A percentile compares a stretch with the other conserved stretches of the same genome.
Evolutionary conservation across 2,329 filamentous ascomycete species (phyloP).

Genomic region (Aureobasidium melanogenum): DNA sequence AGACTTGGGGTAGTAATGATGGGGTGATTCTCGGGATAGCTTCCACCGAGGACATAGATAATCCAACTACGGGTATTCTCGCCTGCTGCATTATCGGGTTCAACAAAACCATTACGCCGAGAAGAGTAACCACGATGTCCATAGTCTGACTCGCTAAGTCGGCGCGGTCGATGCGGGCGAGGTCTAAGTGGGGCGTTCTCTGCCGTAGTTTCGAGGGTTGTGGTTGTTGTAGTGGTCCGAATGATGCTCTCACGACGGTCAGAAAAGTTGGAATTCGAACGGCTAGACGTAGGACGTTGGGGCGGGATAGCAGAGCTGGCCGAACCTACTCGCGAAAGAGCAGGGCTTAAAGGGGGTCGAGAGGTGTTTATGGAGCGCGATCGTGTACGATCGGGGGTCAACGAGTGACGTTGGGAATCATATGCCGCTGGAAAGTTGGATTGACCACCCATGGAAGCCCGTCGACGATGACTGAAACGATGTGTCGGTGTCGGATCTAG

Average conservation of each 20-base stretch:
- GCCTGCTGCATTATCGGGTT: constrained; percentile 47
- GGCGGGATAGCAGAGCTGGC: constrained; percentile 30
- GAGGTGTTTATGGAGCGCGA: constrained; percentile 43
- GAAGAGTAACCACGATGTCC: constrained; percentile 28
- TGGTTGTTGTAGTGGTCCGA: constrained; percentile 24
- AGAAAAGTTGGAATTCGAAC: constrained; percentile 11
- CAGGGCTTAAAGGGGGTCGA: constrained; percentile 50
- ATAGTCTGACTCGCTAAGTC: constrained; percentile 52
- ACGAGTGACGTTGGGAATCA: constrained; percentile 46
- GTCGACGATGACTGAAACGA: constrained; percentile 44
- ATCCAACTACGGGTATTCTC: constrained; percentile 57
- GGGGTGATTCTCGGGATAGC: constrained; percentile 61
- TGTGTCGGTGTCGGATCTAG: constrained; percentile 47
- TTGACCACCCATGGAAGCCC: constrained; percentile 46
- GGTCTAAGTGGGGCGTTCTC: constrained; percentile 25
- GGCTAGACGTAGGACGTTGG: constrained; percentile 9
- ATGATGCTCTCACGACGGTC: constrained; percentile 31
- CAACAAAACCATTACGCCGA: constrained; percentile 55
- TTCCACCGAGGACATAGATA: constrained; percentile 63
- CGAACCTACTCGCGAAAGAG: constrained; percentile 46
- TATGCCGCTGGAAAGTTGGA: constrained; percentile 40
- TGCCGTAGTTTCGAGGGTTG: constrained; percentile 29
- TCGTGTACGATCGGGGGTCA: constrained; percentile 34
- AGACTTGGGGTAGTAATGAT: constrained; percentile 61
- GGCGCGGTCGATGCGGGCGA: constrained; percentile 42